phyloP scores from a whole-genome alignment of 2,329 filamentous ascomycete genomes.

The Aureobasidium sp. region DNA sequence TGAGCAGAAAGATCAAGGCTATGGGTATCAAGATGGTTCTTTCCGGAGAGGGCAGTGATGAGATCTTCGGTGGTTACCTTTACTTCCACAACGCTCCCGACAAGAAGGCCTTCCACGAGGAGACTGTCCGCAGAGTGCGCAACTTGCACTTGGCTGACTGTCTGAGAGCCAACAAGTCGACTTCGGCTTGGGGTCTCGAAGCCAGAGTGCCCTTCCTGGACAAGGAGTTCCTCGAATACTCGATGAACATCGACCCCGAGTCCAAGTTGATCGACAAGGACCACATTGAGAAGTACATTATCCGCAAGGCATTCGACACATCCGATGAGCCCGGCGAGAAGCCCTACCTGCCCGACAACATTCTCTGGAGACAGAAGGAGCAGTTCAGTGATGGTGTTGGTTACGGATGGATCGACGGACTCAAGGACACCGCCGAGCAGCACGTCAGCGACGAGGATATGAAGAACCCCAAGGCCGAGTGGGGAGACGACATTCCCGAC shows the following conservation, averaged over 20 bases:
- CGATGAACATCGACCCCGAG: slow-evolving; percentile 87
- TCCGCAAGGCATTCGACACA: slow-evolving; percentile 96
- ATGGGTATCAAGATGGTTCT: slow-evolving; percentile 99
- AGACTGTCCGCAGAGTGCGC: slow-evolving; percentile 90
- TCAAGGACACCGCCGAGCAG: slow-evolving; percentile 88
- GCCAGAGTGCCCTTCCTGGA: slow-evolving; percentile 97
- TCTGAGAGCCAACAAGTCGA: slow-evolving; percentile 97
- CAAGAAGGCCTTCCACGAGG: slow-evolving; percentile 88
- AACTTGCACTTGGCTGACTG: slow-evolving; percentile 96
- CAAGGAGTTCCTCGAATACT: slow-evolving; percentile 86
- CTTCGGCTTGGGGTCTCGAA: slow-evolving; percentile 94
- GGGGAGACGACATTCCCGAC: slow-evolving; percentile 86
- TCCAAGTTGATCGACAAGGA: slow-evolving; percentile 95
- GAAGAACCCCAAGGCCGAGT: slow-evolving; percentile 95
- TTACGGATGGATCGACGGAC: slow-evolving; percentile 96
- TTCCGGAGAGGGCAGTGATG: slow-evolving; percentile 91
- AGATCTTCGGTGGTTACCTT: slow-evolving; percentile 96
- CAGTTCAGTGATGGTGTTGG: slow-evolving; percentile 98
- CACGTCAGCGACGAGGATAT: slow-evolving; percentile 97
- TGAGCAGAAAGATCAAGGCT: slow-evolving; percentile 98
- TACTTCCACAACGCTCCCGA: slow-evolving; percentile 96
- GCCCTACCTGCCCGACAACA: slow-evolving; percentile 90
- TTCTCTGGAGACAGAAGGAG: slow-evolving; percentile 98
- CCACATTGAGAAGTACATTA: slow-evolving; percentile 92
- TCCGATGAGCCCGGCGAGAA: slow-evolving; percentile 69